phyloP scores from a whole-genome alignment of 2,329 filamentous ascomycete species.

The Coniella lustricola region DNA sequence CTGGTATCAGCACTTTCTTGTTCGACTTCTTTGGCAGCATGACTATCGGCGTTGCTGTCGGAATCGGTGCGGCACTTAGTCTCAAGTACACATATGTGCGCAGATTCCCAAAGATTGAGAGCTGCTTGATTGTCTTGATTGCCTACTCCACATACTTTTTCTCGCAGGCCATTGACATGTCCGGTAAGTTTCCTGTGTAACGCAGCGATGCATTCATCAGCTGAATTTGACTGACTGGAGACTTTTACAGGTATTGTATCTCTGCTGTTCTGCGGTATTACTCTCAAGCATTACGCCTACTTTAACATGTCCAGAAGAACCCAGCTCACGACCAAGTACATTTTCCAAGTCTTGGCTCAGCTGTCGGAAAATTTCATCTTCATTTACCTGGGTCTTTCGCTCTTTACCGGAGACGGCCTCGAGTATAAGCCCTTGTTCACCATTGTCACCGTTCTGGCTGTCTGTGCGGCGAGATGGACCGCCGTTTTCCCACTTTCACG shows the following conservation, averaged over 20 bases:
- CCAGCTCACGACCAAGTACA: slow-evolving; percentile 94
- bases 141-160: slow-evolving; percentile 98
- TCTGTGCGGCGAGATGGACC: slow-evolving; percentile 86
- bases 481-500: slow-evolving; percentile 90
- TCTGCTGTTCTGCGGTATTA: slow-evolving; percentile 94
- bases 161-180: slow-evolving; percentile 91
- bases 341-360: slow-evolving; percentile 92
- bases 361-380: slow-evolving; percentile 99
- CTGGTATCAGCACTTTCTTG: slow-evolving; percentile 90
- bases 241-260: slow-evolving; percentile 74
- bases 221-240: background rate
- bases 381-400: slow-evolving; percentile 90
- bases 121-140: slow-evolving; percentile 86
- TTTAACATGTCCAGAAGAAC: slow-evolving; percentile 99
- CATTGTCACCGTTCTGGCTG: slow-evolving; percentile 82
- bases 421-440: slow-evolving; percentile 94
- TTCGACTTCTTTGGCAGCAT: slow-evolving; percentile 93
- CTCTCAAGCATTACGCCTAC: slow-evolving; percentile 97
- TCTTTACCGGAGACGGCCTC: slow-evolving; percentile 85
- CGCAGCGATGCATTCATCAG: background rate
- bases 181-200: slow-evolving; percentile 53
- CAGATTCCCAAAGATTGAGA: slow-evolving; percentile 92
- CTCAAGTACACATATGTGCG: slow-evolving; percentile 94
- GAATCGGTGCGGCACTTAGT: slow-evolving; percentile 77
- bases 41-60: slow-evolving; percentile 79